Conservation (phyloP, 768 basidiomycete species). For the Phaffia australis region DNA sequence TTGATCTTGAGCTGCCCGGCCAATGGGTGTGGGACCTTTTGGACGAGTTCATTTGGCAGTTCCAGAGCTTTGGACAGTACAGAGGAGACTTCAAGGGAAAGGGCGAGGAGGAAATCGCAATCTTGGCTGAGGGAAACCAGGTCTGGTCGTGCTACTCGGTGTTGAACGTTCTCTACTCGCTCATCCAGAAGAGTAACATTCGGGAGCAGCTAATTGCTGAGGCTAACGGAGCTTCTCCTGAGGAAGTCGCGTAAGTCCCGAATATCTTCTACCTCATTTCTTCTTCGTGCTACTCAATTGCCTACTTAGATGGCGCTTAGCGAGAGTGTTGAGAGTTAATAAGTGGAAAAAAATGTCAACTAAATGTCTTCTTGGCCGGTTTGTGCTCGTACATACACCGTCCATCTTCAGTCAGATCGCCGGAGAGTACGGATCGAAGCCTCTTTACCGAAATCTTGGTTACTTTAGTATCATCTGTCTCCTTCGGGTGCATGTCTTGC, state of each 20-base stretch:
- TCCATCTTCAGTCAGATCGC: conserved; percentile 53
- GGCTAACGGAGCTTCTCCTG: conserved; percentile 63
- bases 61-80: conserved; percentile 83
- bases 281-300: not conserved
- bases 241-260: conserved; percentile 65
- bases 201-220: conserved; percentile 83
- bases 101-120: conserved; percentile 48
- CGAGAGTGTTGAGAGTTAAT: not conserved
- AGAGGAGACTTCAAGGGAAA: conserved; percentile 72
- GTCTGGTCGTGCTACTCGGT: conserved; percentile 98
- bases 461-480: conserved; percentile 96
- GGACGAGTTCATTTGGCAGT: conserved; percentile 70
- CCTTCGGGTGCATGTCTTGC: conserved; percentile 84
- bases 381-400: not conserved
- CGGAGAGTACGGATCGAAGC: conserved; percentile 81
- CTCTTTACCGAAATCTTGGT: conserved; percentile 86
- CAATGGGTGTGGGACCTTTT: conserved; percentile 88
- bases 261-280: not conserved
- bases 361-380: not conserved
- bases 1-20: conserved; percentile 82
- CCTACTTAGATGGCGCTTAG: not conserved
- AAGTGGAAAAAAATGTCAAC: not conserved
- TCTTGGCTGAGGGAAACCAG: conserved; percentile 44
- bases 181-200: conserved; percentile 93
- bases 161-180: conserved; percentile 92